Base-by-base conservation (phyloP, 371 early-diverging fungal species). In the Zychaea mexicana region DNA sequence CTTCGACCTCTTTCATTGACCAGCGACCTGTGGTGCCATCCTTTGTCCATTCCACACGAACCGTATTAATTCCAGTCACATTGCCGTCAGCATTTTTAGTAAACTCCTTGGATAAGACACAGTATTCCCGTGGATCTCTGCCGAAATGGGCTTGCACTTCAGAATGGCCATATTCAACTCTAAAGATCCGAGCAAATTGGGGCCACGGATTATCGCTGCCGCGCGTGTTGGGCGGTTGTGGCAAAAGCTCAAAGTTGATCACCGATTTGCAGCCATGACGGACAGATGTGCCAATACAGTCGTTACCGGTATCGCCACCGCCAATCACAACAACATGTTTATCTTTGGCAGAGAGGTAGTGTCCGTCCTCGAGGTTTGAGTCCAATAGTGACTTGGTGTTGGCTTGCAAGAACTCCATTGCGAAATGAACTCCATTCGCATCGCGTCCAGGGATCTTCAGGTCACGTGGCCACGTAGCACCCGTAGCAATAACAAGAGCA, bases 381-480 rank as follows among this genome's bases (percentile, higher is more conserved):
- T 95, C 93, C 27, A 97, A 72, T 36, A 96, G 80, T 45, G 85
- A 82, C 84, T 94, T 92, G 39, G 96, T 96, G 78, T 92, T 96
- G 62, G 84, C 83, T 63, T 93, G 93, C 72, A 98, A 76, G 79
- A 88, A 98, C 65, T 98, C 97, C 96, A 98, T 96, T 52, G 97
- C 97, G 83, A 95, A 98, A 82, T 96, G 94, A 64, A 97, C 89
- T 61, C 97, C 97, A 60, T 93, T 82, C 59, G 91, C 73, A 58
- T 92, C 82, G 36, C 97, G 88, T 72, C 93, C 92, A 22, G 93
- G 92, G 58, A 96, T 94, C 58, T 87, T 82, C 67, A 98, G 80
- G 71, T 97, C 97, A 46, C 97, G 90, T 12, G 98, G 98, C 96
- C 96, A 95, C 1, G 97, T 97, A 7, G 97, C 95, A 28, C 98